Percentiles rank a stretch among this genome's conserved stretches.
Conservation (phyloP, 2,329 filamentous ascomycete genomes). For the Ceratocystis albifundus region DNA sequence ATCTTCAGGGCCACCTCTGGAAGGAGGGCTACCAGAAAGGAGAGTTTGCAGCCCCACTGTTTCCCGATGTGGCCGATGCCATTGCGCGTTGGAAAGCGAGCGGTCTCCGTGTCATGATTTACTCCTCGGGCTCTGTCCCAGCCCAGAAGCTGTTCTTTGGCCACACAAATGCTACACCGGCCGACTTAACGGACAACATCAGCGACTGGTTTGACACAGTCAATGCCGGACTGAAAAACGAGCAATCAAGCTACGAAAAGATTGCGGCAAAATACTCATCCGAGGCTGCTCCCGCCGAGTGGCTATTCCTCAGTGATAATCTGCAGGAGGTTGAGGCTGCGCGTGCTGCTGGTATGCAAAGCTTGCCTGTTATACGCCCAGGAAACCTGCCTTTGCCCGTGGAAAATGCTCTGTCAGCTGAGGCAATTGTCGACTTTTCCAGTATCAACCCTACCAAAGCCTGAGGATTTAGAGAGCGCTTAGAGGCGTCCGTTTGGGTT, state of each 20-base stretch:
- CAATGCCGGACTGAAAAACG: conserved; percentile 64
- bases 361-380: conserved; percentile 51
- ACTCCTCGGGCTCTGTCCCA: conserved; percentile 68
- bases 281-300: conserved; percentile 39
- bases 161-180: conserved; percentile 47
- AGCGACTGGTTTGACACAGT: conserved; percentile 67
- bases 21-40: conserved; percentile 59
- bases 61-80: conserved; percentile 57
- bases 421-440: conserved; percentile 31
- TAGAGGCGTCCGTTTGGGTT: not conserved
- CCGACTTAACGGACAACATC: conserved; percentile 50
- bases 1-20: conserved; percentile 71
- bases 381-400: conserved; percentile 55
- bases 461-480: not conserved
- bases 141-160: conserved; percentile 72
- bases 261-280: conserved; percentile 39
- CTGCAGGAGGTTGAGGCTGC: conserved; percentile 56
- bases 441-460: conserved; percentile 17
- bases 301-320: conserved; percentile 76
- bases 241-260: conserved; percentile 53
- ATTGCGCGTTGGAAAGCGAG: conserved; percentile 47
- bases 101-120: conserved; percentile 56
- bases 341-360: conserved; percentile 49
- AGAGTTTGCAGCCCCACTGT: conserved; percentile 59
- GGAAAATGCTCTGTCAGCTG: conserved; percentile 33